Evolutionary conservation across 2,329 filamentous ascomycete genomes (phyloP).

Genomic region (Lithohypha guttulata): DNA sequence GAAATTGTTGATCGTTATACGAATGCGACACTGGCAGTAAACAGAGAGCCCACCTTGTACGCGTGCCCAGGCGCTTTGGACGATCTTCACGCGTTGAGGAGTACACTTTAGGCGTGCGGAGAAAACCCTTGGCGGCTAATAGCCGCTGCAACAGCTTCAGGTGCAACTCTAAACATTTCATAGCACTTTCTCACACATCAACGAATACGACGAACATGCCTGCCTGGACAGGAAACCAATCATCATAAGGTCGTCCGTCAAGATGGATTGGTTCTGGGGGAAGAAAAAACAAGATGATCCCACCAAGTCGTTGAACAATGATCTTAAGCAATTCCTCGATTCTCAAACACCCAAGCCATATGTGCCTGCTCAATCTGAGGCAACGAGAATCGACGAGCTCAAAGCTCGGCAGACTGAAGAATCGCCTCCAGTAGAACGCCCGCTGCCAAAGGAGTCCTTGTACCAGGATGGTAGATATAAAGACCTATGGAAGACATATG

Average conservation of each 20-base stretch:
- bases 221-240: neutral
- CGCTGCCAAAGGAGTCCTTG: slow-evolving; percentile 40
- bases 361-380: slow-evolving; percentile 20
- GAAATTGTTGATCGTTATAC: too few species aligned
- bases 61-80: too few species aligned
- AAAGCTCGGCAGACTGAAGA: slow-evolving; percentile 19
- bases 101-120: slow-evolving; percentile 1
- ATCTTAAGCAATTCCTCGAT: slow-evolving; percentile 72
- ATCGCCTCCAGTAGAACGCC: slow-evolving; percentile 13
- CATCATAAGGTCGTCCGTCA: neutral
- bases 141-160: too few species aligned
- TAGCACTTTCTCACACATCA: too few species aligned
- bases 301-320: slow-evolving; percentile 66
- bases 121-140: neutral
- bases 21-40: too few species aligned
- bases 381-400: slow-evolving; percentile 16
- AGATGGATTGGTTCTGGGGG: slow-evolving; percentile 58
- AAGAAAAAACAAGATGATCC: slow-evolving; percentile 47
- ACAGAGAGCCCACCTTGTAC: too few species aligned
- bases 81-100: too few species aligned
- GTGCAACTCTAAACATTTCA: too few species aligned
- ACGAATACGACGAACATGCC: neutral
- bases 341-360: slow-evolving; percentile 70
- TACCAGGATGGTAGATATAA: slow-evolving; percentile 65
- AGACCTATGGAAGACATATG: slow-evolving; percentile 87